phyloP scores from a whole-genome alignment of 495 filamentous ascomycete genomes.

The Paragyromitra xinjiangensis region DNA sequence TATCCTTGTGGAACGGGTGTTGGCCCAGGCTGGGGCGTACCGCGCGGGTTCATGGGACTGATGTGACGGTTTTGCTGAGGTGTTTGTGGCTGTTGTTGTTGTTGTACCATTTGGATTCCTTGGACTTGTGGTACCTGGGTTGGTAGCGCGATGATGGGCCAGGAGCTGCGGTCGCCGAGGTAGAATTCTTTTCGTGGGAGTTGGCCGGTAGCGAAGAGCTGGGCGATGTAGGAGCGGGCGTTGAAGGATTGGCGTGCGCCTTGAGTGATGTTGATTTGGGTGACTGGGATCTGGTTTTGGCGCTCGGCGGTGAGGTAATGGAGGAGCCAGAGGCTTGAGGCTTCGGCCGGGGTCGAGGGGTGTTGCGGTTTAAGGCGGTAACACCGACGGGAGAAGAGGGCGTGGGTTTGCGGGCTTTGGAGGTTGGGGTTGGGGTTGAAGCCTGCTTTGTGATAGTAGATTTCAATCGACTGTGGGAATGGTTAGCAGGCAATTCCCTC shows the following conservation, averaged over 20 bases:
- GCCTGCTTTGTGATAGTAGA: constrained; percentile 80
- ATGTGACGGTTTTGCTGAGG: constrained; percentile 50
- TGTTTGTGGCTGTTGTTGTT: constrained; percentile 46
- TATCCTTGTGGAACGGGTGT: constrained; percentile 40
- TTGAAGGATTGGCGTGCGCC: constrained; percentile 44
- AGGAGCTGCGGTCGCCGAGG: constrained; percentile 84
- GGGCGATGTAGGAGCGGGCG: constrained; percentile 50
- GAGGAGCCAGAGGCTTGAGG: constrained; percentile 90
- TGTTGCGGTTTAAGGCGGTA: constrained; percentile 78
- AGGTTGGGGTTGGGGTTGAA: constrained; percentile 69
- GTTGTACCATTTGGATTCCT: constrained; percentile 52
- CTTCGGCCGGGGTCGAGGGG: constrained; percentile 69
- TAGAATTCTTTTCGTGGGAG: constrained; percentile 92
- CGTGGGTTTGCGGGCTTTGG: constrained; percentile 67
- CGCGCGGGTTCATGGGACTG: constrained; percentile 46
- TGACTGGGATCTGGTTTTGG: constrained; percentile 71
- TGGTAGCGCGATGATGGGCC: constrained; percentile 84
- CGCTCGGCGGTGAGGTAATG: constrained; percentile 83
- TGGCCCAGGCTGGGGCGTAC: constrained; percentile 45
- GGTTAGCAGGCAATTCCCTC: constrained; percentile 23
- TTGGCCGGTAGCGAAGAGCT: constrained; percentile 66
- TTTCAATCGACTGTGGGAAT: constrained; percentile 71
- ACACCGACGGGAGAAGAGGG: constrained; percentile 69
- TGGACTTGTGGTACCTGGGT: constrained; percentile 57
- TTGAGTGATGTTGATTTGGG: constrained; percentile 38